Evolutionary conservation across 2,329 filamentous ascomycete species (phyloP).

Genomic region (Chaetomium globosum): DNA sequence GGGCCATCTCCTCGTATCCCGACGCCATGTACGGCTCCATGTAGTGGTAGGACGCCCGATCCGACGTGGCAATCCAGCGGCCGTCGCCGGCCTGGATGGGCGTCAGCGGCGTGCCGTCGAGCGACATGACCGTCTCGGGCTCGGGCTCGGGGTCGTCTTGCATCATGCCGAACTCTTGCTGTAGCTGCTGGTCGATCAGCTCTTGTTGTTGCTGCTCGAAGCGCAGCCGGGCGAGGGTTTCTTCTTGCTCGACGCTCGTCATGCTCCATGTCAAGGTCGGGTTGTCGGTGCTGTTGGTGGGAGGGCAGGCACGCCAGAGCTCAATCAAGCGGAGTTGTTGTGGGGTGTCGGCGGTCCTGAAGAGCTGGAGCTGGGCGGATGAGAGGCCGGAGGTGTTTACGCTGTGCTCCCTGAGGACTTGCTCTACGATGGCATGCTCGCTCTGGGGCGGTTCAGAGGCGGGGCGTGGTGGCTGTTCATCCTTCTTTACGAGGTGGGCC

Average conservation of each 20-base stretch:
- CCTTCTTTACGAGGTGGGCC: conserved; percentile 60
- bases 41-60: conserved; percentile 43
- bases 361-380: conserved; percentile 74
- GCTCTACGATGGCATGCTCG: conserved; percentile 56
- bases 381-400: conserved; percentile 72
- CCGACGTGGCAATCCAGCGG: conserved; percentile 48
- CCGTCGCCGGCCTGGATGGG: conserved; percentile 57
- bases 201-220: conserved; percentile 58
- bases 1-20: conserved; percentile 73
- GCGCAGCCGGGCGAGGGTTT: conserved; percentile 61
- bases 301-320: conserved; percentile 81
- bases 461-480: conserved; percentile 47
- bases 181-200: conserved; percentile 41
- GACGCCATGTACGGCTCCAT: conserved; percentile 83
- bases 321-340: conserved; percentile 77
- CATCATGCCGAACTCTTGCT: conserved; percentile 30
- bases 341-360: conserved; percentile 70
- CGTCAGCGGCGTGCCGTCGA: conserved; percentile 57
- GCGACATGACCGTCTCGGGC: conserved; percentile 48
- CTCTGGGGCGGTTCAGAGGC: conserved; percentile 56
- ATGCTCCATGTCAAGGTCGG: conserved; percentile 56
- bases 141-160: conserved; percentile 32
- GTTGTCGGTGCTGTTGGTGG: conserved; percentile 59
- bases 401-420: conserved; percentile 65
- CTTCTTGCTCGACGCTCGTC: conserved; percentile 60